Conservation (phyloP, 495 filamentous ascomycete genomes). For the Tuber aestivum region DNA sequence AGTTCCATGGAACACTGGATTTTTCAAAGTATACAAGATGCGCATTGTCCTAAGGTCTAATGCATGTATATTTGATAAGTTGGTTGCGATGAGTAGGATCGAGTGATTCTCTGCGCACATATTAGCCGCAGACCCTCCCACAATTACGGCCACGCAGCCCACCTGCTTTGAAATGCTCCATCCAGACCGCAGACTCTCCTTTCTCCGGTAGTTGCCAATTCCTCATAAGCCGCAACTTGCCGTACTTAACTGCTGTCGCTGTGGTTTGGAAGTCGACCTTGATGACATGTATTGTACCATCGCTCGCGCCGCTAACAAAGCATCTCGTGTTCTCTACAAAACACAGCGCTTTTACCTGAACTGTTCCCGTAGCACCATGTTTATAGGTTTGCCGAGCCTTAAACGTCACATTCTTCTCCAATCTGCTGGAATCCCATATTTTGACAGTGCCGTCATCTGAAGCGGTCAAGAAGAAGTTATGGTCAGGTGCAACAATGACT, state of each 20-base stretch:
- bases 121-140: constrained; percentile 6
- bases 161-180: constrained; percentile 74
- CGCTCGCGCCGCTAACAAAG: constrained; percentile 80
- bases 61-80: constrained; percentile 71
- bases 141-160: neutral
- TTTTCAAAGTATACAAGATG: constrained; percentile 70
- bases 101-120: constrained; percentile 59
- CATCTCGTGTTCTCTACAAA: constrained; percentile 93
- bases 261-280: constrained; percentile 68
- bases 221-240: constrained; percentile 66
- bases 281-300: constrained; percentile 85
- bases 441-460: constrained; percentile 89
- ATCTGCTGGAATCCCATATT: constrained; percentile 83
- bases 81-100: constrained; percentile 78
- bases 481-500: constrained; percentile 78
- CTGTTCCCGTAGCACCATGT: constrained; percentile 54
- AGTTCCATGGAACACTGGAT: constrained; percentile 88
- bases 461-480: constrained; percentile 87
- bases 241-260: constrained; percentile 61
- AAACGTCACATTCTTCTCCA: constrained; percentile 84
- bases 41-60: constrained; percentile 86
- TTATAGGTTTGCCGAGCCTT: constrained; percentile 80
- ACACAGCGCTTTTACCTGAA: constrained; percentile 69
- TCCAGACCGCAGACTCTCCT: constrained; percentile 78
- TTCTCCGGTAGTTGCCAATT: constrained; percentile 66